Percentiles rank a stretch among this genome's conserved stretches.
Conservation (phyloP, 345 rosid genomes). For the Garcia nutans region DNA sequence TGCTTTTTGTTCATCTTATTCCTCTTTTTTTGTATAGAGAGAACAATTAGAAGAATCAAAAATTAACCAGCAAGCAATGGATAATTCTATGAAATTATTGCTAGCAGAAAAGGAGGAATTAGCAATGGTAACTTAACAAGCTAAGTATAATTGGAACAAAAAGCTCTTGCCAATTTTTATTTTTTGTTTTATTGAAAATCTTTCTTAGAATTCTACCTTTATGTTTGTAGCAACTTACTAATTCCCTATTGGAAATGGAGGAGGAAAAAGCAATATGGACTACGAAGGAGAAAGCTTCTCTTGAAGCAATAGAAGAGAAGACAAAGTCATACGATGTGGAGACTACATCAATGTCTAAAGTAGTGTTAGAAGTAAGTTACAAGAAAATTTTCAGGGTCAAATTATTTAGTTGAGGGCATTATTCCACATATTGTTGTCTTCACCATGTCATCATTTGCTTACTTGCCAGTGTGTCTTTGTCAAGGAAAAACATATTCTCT, state of each 20-base stretch:
- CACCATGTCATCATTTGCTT: not conserved
- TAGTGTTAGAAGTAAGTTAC: constrained; percentile 53
- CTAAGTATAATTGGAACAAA: not conserved
- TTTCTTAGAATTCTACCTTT: constrained; percentile 13
- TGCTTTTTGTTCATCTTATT: constrained; percentile 1
- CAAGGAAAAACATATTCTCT: too few relatives aligned
- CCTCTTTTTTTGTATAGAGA: constrained; percentile 43
- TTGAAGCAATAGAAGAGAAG: constrained; percentile 62
- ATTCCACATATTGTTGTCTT: not conserved
- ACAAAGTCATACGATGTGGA: constrained; percentile 41
- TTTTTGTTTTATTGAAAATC: not conserved
- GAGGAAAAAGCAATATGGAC: constrained; percentile 85
- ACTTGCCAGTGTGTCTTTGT: too few relatives aligned
- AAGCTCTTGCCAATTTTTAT: not conserved
- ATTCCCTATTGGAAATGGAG: constrained; percentile 85
- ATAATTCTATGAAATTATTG: constrained; percentile 46
- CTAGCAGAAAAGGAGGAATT: constrained; percentile 85
- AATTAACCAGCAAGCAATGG: constrained; percentile 50
- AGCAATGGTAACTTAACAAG: constrained; percentile 58
- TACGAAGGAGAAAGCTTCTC: constrained; percentile 67
- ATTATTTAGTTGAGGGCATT: not conserved
- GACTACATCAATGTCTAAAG: constrained; percentile 43
- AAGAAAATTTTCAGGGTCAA: constrained; percentile 1
- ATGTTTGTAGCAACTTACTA: constrained; percentile 66
- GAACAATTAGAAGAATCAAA: constrained; percentile 58